A percentile compares a stretch with the other conserved stretches of the same genome.
Evolutionary conservation across 1,284 basidiomycete species (phyloP).

Genomic region (Porogramme epimiltina): DNA sequence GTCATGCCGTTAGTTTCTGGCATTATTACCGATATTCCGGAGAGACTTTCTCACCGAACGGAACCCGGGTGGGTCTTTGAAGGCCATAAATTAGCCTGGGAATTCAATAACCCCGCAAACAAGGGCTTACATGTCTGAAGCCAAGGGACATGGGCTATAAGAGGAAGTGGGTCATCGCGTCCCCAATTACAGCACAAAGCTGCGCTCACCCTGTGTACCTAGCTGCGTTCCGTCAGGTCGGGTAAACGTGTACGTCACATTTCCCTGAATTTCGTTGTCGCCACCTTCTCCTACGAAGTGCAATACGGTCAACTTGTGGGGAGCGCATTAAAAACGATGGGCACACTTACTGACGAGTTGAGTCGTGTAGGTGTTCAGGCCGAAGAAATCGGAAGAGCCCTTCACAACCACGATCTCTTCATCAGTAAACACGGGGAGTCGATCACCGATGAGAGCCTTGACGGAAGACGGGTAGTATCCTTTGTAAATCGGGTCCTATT

Average conservation of each 20-base stretch:
- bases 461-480: constrained; percentile 50
- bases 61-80: constrained; percentile 66
- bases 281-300: constrained; percentile 36
- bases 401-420: constrained; percentile 50
- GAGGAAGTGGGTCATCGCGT: no score
- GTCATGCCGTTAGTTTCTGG: no score
- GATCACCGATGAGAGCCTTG: constrained; percentile 44
- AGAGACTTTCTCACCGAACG: constrained; percentile 47
- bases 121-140: constrained; percentile 59
- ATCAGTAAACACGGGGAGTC: constrained; percentile 50
- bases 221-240: constrained; percentile 53
- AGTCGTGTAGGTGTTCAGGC: constrained; percentile 52
- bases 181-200: no score
- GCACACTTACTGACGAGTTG: constrained; percentile 44
- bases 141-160: constrained; percentile 58
- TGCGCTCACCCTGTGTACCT: constrained; percentile 63
- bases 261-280: constrained; percentile 46
- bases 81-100: no score
- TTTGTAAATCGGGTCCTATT: constrained; percentile 50
- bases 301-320: no score
- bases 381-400: constrained; percentile 53
- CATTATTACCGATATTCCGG: no score
- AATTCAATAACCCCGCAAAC: no score
- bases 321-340: neutral
- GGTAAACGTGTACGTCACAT: constrained; percentile 40